A percentile compares a stretch with the other conserved stretches of the same genome.
These are phyloP conservation scores for Paracorniculantispora psalliotae DNA, from an alignment of 2,329 filamentous ascomycete genomes.

Conservation along the genomic window DNA sequence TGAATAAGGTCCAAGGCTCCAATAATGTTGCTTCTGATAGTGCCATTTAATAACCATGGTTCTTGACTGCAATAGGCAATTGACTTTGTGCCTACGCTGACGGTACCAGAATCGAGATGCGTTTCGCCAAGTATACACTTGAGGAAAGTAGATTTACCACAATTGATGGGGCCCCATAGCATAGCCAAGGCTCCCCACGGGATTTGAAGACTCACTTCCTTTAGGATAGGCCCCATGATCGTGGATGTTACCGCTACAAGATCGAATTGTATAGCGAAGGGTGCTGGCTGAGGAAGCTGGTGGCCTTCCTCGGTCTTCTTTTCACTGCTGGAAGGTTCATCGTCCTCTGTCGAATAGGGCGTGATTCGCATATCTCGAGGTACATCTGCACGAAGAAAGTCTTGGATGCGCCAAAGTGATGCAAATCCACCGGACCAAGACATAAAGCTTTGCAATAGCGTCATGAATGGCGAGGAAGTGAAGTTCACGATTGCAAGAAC, in stretches of 20 bases:
- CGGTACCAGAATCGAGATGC: not conserved
- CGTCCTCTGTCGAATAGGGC: no score
- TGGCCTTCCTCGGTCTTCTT: not conserved
- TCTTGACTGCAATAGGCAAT: conserved; percentile 5
- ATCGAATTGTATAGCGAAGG: not conserved
- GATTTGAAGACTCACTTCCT: not conserved
- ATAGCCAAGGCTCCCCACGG: not conserved
- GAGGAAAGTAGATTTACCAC: conserved; percentile 1
- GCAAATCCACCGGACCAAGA: not conserved
- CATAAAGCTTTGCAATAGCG: not conserved
- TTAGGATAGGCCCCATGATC: not conserved
- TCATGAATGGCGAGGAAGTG: not conserved
- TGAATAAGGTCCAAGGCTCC: not conserved
- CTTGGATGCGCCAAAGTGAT: not conserved
- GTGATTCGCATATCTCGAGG: not conserved
- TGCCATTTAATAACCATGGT: not conserved
- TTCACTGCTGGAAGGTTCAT: no score
- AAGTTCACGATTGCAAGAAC: not conserved
- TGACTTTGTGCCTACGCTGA: not conserved
- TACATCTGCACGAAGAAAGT: not conserved
- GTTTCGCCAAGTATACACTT: not conserved
- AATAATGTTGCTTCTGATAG: not conserved
- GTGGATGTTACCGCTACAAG: not conserved
- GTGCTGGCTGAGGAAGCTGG: not conserved
- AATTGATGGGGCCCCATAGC: not conserved